Evolutionary conservation across 2,329 filamentous ascomycete species (phyloP).

Genomic region (Nigrospora oryzae): DNA sequence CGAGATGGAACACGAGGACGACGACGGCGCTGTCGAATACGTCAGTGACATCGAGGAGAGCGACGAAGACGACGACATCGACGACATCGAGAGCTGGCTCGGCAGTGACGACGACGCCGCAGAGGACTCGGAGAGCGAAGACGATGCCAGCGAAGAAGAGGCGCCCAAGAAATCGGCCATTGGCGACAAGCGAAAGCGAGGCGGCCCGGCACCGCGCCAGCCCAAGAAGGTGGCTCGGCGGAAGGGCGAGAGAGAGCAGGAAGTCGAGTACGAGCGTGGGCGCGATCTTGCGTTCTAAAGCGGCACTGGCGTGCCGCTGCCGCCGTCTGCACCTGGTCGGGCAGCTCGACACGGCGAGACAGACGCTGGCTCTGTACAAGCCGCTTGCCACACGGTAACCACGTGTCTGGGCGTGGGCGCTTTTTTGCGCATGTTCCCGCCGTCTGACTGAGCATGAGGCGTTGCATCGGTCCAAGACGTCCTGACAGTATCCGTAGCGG

Average conservation of each 20-base stretch:
- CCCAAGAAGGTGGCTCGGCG: conserved; percentile 50
- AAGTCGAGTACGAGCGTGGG: conserved; percentile 48
- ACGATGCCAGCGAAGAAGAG: conserved; percentile 49
- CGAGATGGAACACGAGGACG: conserved; percentile 53
- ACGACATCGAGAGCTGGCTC: conserved; percentile 87
- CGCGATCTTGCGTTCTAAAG: conserved; percentile 21
- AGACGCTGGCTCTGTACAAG: too few relatives aligned
- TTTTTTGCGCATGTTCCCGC: too few relatives aligned
- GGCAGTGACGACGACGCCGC: conserved; percentile 59
- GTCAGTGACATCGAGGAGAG: conserved; percentile 85
- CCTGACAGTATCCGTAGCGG: too few relatives aligned
- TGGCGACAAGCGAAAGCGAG: conserved; percentile 38
- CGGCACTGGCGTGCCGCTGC: too few relatives aligned
- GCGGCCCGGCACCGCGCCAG: conserved; percentile 22
- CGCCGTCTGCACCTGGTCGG: background rate
- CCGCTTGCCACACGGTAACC: too few relatives aligned
- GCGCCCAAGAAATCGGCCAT: conserved; percentile 39
- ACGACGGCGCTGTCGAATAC: conserved; percentile 78
- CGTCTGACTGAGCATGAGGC: too few relatives aligned
- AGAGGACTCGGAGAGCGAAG: conserved; percentile 47
- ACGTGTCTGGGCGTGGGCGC: too few relatives aligned
- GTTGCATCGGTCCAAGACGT: too few relatives aligned
- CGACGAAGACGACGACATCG: conserved; percentile 71
- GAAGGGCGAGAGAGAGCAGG: conserved; percentile 69
- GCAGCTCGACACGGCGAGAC: too few relatives aligned